These are phyloP conservation scores for Globisporangium megalacanthum DNA, from an alignment of 352 stramenopile species.

Conservation along the genomic window DNA sequence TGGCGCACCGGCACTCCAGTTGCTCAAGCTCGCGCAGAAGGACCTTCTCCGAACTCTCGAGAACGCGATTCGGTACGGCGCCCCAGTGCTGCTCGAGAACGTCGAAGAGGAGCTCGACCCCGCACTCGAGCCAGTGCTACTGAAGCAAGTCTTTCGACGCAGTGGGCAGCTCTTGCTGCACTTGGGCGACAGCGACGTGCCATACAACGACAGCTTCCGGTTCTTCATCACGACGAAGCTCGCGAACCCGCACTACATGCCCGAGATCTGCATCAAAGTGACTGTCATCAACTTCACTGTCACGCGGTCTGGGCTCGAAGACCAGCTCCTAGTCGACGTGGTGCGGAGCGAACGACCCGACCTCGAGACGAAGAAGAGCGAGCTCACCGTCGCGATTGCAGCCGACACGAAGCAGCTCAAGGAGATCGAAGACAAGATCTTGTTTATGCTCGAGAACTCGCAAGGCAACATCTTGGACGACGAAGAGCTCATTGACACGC, in stretches of 20 bases:
- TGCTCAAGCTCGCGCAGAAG: conserved; percentile 92
- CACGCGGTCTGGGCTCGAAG: conserved; percentile 88
- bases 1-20: conserved; percentile 49
- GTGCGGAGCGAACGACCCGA: conserved; percentile 90
- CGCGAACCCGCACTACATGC: conserved; percentile 93
- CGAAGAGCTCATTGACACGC: conserved; percentile 90
- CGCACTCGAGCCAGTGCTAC: conserved; percentile 88
- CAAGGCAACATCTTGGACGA: conserved; percentile 94
- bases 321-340: conserved; percentile 92
- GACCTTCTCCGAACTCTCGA: conserved; percentile 91
- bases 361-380: conserved; percentile 90
- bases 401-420: conserved; percentile 91
- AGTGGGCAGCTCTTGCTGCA: conserved; percentile 84
- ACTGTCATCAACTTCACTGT: conserved; percentile 95
- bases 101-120: conserved; percentile 92
- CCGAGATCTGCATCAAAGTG: conserved; percentile 93
- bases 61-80: conserved; percentile 89
- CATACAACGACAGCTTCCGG: conserved; percentile 90
- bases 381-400: conserved; percentile 90
- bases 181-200: conserved; percentile 90
- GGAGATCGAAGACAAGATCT: conserved; percentile 94
- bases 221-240: conserved; percentile 95
- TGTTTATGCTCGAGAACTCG: conserved; percentile 91
- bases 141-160: conserved; percentile 94
- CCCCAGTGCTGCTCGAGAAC: conserved; percentile 91